A percentile compares a stretch with the other conserved stretches of the same genome.
Evolutionary conservation across 805 yeast species (phyloP).

Genomic region (Hanseniaspora vineae): DNA sequence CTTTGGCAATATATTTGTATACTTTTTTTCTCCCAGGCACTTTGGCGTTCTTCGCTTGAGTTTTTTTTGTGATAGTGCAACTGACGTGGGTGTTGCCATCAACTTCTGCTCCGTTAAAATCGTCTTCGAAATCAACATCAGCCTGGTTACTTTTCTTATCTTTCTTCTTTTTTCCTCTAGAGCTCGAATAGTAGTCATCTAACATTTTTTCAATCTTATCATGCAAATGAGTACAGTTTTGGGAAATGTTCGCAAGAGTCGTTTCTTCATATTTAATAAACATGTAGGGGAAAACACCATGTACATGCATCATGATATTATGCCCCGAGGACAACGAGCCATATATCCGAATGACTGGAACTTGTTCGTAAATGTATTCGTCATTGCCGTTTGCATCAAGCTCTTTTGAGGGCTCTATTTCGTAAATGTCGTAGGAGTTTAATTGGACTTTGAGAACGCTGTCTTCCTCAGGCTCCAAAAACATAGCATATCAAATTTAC

Average conservation of each 20-base stretch:
- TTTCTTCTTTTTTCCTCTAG: conserved; percentile 8
- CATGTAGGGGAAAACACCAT: conserved; percentile 74
- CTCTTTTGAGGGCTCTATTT: neutral
- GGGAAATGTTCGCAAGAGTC: conserved; percentile 14
- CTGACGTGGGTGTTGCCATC: conserved; percentile 1
- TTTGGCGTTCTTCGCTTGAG: neutral
- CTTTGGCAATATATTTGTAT: conserved; percentile 40
- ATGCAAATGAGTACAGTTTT: conserved; percentile 29
- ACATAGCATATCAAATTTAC: neutral
- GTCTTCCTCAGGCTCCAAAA: neutral
- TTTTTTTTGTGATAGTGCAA: neutral
- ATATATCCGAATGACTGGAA: conserved; percentile 68
- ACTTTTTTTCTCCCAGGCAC: conserved; percentile 2
- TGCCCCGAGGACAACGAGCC: conserved; percentile 57
- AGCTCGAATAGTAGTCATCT: conserved; percentile 24
- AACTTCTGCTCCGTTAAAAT: neutral
- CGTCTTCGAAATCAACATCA: conserved; percentile 1
- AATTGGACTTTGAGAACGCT: conserved; percentile 2
- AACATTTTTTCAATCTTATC: conserved; percentile 33
- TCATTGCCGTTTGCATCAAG: neutral
- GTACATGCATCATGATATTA: conserved; percentile 56
- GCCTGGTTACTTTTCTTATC: conserved; percentile 3
- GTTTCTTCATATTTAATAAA: conserved; percentile 48
- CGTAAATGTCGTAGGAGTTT: conserved; percentile 3
- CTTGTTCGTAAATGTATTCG: conserved; percentile 27